Evolutionary conservation across 345 rosid genomes (phyloP).

Genomic region (Populus tremula): DNA sequence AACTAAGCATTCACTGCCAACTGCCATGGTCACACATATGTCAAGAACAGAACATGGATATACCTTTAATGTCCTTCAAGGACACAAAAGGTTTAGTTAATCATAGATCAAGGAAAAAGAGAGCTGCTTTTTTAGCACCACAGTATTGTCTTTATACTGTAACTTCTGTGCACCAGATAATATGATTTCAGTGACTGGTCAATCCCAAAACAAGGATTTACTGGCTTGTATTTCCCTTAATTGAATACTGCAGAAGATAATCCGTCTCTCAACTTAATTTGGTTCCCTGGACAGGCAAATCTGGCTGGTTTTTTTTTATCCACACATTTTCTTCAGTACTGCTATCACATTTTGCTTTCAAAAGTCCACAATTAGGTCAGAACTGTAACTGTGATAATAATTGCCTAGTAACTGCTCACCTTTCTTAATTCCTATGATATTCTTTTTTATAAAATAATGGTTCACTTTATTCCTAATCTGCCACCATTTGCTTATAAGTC

Average conservation of each 20-base stretch:
- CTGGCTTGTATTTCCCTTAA: background rate
- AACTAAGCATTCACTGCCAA: background rate
- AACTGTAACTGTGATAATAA: conserved; percentile 18
- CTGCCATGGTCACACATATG: conserved; percentile 21
- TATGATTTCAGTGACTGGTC: conserved; percentile 4
- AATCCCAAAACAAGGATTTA: background rate
- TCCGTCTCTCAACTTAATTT: background rate
- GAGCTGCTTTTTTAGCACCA: conserved; percentile 20
- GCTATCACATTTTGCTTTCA: background rate
- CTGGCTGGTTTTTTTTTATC: background rate
- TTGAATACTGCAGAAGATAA: background rate
- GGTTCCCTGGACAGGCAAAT: background rate
- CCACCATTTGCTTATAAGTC: no score
- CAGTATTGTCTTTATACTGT: conserved; percentile 16
- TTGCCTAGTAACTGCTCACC: conserved; percentile 6
- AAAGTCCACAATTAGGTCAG: background rate
- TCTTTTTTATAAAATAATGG: background rate
- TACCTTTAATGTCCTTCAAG: conserved; percentile 16
- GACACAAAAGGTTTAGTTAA: conserved; percentile 18
- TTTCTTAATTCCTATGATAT: background rate
- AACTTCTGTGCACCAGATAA: conserved; percentile 10
- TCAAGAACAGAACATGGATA: conserved; percentile 6
- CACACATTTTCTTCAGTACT: background rate
- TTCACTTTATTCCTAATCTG: conserved; percentile 18
- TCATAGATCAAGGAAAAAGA: conserved; percentile 19